phyloP scores from a whole-genome alignment of 441 rosid genomes.

The Erodium texanum region DNA sequence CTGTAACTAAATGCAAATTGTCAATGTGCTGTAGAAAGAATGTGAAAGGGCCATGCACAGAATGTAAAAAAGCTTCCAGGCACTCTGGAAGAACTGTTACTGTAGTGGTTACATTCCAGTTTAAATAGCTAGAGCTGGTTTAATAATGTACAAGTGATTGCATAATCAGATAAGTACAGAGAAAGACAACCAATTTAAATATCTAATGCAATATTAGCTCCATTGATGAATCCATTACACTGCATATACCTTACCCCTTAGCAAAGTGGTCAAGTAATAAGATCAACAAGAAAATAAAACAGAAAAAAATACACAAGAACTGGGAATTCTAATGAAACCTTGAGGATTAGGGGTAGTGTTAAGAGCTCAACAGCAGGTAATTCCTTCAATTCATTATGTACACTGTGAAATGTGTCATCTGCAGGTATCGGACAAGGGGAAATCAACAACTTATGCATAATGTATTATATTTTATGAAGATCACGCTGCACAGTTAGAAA shows the following conservation, averaged over 20 bases:
- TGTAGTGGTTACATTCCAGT: not conserved
- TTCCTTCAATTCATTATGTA: constrained; percentile 81
- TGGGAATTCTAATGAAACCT: constrained; percentile 42
- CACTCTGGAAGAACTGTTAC: not conserved
- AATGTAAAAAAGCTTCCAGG: no score
- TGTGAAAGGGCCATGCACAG: no score
- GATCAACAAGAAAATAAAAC: constrained; percentile 9
- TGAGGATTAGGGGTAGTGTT: constrained; percentile 78
- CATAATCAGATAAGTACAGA: not conserved
- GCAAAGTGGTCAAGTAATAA: not conserved
- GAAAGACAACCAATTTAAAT: not conserved
- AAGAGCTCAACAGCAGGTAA: constrained; percentile 93
- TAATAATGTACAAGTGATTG: not conserved
- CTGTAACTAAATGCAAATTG: no score
- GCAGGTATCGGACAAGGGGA: constrained; percentile 23
- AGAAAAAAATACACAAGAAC: not conserved
- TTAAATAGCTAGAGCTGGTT: not conserved
- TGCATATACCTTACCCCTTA: not conserved
- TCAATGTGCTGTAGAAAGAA: no score
- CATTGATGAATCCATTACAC: not conserved
- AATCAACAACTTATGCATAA: not conserved
- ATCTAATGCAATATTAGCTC: not conserved
- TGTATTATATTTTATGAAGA: not conserved
- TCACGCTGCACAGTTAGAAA: not conserved
- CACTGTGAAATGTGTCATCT: constrained; percentile 77